Conservation (phyloP, 2,329 filamentous ascomycete species). For the Trichoderma lentiforme region DNA sequence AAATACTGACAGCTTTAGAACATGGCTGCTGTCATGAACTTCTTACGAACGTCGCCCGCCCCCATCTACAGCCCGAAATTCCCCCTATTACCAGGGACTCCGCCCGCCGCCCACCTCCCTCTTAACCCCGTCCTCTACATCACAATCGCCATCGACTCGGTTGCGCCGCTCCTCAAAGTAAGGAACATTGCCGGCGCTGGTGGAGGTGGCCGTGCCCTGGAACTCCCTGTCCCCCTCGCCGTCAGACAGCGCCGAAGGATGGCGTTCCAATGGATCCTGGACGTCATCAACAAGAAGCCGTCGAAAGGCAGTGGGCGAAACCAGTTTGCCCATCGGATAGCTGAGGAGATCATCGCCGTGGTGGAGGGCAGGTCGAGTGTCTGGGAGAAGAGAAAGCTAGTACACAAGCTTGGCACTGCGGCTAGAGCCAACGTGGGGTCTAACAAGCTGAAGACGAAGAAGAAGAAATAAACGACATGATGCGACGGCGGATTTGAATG, state of each 20-base stretch:
- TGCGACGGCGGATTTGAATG: neutral
- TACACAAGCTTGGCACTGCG: slow-evolving; percentile 79
- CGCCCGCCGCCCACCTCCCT: slow-evolving; percentile 75
- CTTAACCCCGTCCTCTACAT: slow-evolving; percentile 89
- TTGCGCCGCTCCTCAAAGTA: slow-evolving; percentile 83
- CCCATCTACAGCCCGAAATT: slow-evolving; percentile 70
- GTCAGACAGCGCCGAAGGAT: slow-evolving; percentile 71
- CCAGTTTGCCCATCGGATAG: slow-evolving; percentile 73
- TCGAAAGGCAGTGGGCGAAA: slow-evolving; percentile 67
- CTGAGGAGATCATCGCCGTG: slow-evolving; percentile 81
- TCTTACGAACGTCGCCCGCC: slow-evolving; percentile 78
- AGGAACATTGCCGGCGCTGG: slow-evolving; percentile 71
- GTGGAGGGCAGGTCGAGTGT: slow-evolving; percentile 79
- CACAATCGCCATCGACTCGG: slow-evolving; percentile 84
- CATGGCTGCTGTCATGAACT: slow-evolving; percentile 77
- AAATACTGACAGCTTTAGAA: slow-evolving; percentile 52
- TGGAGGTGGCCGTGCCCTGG: slow-evolving; percentile 81
- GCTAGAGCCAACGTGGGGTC: slow-evolving; percentile 68
- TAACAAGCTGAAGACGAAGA: slow-evolving; percentile 37
- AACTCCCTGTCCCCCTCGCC: slow-evolving; percentile 74
- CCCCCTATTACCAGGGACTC: slow-evolving; percentile 71
- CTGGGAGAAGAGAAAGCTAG: slow-evolving; percentile 74
- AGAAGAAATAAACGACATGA: slow-evolving; percentile 30
- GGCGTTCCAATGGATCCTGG: slow-evolving; percentile 86
- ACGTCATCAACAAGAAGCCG: slow-evolving; percentile 74